Conservation (phyloP, 2,329 filamentous ascomycete genomes). For the Fusarium avenaceum region DNA sequence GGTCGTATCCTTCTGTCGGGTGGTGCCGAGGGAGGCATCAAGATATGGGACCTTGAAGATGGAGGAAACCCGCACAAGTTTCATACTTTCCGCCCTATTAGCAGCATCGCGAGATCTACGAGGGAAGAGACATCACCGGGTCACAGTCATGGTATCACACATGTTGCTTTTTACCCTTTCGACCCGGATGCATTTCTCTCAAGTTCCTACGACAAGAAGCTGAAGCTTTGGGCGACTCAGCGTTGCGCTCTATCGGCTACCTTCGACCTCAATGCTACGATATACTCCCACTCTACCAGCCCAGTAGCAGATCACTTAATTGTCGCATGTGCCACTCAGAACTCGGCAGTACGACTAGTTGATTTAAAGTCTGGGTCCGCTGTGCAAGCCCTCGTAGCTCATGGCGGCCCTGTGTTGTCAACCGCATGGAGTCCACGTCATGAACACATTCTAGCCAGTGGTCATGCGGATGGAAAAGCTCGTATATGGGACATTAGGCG, state of each 20-base stretch:
- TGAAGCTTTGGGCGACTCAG: slow-evolving; percentile 81
- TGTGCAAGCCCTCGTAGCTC: slow-evolving; percentile 78
- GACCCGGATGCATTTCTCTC: slow-evolving; percentile 82
- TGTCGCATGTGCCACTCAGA: slow-evolving; percentile 89
- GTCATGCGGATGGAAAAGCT: slow-evolving; percentile 85
- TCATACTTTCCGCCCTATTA: slow-evolving; percentile 68
- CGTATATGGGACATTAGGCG: slow-evolving; percentile 90
- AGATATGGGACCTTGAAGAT: slow-evolving; percentile 87
- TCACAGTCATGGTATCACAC: slow-evolving; percentile 80
- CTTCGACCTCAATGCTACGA: slow-evolving; percentile 76
- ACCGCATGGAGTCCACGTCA: slow-evolving; percentile 85
- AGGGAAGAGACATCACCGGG: slow-evolving; percentile 49
- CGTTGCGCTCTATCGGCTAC: slow-evolving; percentile 71
- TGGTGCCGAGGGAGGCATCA: slow-evolving; percentile 86
- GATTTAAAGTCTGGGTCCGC: slow-evolving; percentile 84
- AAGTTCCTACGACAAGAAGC: slow-evolving; percentile 80
- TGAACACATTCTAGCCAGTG: slow-evolving; percentile 85
- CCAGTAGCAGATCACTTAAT: slow-evolving; percentile 79
- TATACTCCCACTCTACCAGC: slow-evolving; percentile 84
- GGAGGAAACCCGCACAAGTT: slow-evolving; percentile 59
- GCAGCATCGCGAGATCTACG: slow-evolving; percentile 62
- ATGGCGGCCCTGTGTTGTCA: slow-evolving; percentile 75
- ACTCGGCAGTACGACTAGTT: slow-evolving; percentile 85
- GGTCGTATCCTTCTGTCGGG: slow-evolving; percentile 84
- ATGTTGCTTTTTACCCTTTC: slow-evolving; percentile 83